Base-by-base conservation (phyloP, 306 rosid genomes). In the Cicer yamashitae region DNA sequence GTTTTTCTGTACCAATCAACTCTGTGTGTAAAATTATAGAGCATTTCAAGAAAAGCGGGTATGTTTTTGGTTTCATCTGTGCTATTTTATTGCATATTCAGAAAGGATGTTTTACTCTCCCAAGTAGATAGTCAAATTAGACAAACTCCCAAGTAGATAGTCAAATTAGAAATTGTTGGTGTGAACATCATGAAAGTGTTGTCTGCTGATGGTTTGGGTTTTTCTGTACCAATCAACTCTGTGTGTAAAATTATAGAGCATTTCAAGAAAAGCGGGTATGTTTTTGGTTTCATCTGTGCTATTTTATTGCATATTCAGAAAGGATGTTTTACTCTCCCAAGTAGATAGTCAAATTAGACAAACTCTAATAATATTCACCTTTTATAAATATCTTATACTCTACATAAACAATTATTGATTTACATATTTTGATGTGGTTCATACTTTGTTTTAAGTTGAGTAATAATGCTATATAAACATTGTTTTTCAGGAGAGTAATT, bases 1-100 rank as follows among this genome's bases (percentile, higher is more conserved):
- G 97, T 84, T 94, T 94, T 75, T 86, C 96, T 50, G 91, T 89
- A 46, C 99, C 99, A 8, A 90, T 94, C 5, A 96, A 94, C 61
- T 85, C 92, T 0, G 90, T 90, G 68, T 48, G 76, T 70, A 90
- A 90, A 87, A 92, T 94, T 45, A 74, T 89, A 59, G 88, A 86
- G 56, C 96, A 92, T 45, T 94, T 94, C 75, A 86, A 85, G 83
- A 94, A 76, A 88, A 90, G 82, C 6, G 99, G 99, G 97, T 91
- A 80, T 17, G 84, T 76, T 14, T 22, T 54, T 41, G 40, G 38
- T 60, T 51, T 77, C 46, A 14, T 59, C 76, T 12, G 5, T 10
- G n/a, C 18, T 77, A 67, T 51, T 72, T 30, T 45, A 6, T 54
- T 62, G 53, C 65, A 45, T 39, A 53, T 30, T 52, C 48, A 40